phyloP scores from a whole-genome alignment of 2,329 filamentous ascomycete genomes.

The Bipolaris oryzae region DNA sequence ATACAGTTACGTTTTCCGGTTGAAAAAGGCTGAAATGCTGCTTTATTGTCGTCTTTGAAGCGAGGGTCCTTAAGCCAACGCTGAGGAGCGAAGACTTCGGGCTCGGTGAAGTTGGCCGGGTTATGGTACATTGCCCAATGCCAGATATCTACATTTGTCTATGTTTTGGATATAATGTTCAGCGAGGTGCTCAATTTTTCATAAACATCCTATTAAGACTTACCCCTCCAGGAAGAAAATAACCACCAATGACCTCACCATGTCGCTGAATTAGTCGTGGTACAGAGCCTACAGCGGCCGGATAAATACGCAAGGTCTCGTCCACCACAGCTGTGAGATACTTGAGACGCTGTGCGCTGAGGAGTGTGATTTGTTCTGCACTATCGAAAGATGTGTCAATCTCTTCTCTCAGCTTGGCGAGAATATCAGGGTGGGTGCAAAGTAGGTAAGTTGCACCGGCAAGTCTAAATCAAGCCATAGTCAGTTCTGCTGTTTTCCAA shows the following conservation, averaged over 20 bases:
- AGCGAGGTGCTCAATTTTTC: not conserved
- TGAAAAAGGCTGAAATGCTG: constrained; percentile 4
- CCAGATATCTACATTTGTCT: constrained; percentile 6
- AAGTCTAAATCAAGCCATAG: too few relatives aligned
- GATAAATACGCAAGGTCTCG: constrained; percentile 43
- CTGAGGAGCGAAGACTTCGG: not conserved
- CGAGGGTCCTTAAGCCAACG: constrained; percentile 2
- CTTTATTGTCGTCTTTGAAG: not conserved
- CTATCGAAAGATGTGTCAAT: constrained; percentile 23
- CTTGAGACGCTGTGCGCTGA: constrained; percentile 20
- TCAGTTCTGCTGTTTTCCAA: too few relatives aligned
- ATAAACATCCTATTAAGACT: not conserved
- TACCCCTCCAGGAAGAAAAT: constrained; percentile 5
- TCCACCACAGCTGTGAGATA: constrained; percentile 29
- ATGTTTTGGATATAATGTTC: not conserved
- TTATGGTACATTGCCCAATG: constrained; percentile 12
- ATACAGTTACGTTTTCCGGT: constrained; percentile 4
- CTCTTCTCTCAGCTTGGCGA: constrained; percentile 22
- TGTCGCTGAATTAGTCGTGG: constrained; percentile 7
- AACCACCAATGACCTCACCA: constrained; percentile 4
- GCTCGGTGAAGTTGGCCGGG: constrained; percentile 6
- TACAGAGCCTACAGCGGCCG: constrained; percentile 16
- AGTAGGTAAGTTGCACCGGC: constrained; percentile 19
- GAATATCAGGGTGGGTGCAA: constrained; percentile 20
- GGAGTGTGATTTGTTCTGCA: constrained; percentile 37